Base-by-base conservation (phyloP, 2,329 filamentous ascomycete species). In the Aspergillus proliferans region DNA sequence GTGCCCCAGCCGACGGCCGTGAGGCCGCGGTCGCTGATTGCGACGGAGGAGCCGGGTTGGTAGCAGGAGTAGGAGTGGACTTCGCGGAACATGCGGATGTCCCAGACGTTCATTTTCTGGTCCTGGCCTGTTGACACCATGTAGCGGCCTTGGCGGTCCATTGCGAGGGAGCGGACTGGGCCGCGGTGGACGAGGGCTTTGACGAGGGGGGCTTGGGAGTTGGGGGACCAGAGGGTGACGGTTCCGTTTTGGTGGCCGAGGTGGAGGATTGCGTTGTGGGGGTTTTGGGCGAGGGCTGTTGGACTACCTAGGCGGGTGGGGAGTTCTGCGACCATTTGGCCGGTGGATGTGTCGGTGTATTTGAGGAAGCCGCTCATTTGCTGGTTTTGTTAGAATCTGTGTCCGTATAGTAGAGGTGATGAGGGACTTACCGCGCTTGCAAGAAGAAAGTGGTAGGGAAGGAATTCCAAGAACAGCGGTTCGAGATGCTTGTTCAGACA, bases 111-210 rank as follows among this genome's bases (percentile, higher is more conserved):
- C 87, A 95, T 94, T 65, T 87, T 88, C 57, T 84, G 78, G 66
- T 96, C 92, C 65, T 95, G 89, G 1, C 91, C 92, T 0, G 88
- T 85, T 3, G 90, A 89, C 9, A 95, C 89, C 92, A 97, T 96
- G 73, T 96, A 98, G 49, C 87, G 83, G 19, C 93, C 93, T 66
- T 92, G 87, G 51, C 91, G 81, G 65, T 98, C 92, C 39, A 97
- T 78, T 2, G 88, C 88, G 44, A 96, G 68, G 9, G 87, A 85
- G 48, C 91, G 83, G 3, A 98, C 90, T 0, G 93, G 93, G 4
- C 93, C 93, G 49, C 83, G 81, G 71, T 98, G 92, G 12, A 89
- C 88, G 34, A 96, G 79, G 34, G 97, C 80, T 70, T 96, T 97
- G 45, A 96, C 92, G 6, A 96, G 78, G 0, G 93, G 87, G 0